These are phyloP conservation scores for Panellus pusillus DNA, from an alignment of 768 basidiomycete genomes.

Conservation along the genomic window DNA sequence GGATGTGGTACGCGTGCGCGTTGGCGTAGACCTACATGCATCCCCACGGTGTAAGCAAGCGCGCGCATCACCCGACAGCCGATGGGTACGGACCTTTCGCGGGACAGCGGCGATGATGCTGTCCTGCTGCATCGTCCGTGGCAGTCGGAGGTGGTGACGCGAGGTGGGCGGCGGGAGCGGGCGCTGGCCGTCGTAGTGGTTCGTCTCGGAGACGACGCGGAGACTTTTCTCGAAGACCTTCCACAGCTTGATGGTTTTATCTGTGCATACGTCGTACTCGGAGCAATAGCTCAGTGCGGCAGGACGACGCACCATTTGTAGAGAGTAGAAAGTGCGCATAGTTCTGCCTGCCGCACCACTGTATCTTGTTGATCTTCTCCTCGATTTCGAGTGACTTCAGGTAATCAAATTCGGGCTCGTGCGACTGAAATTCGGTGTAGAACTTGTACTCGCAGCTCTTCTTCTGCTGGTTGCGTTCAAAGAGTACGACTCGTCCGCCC, in stretches of 20 bases:
- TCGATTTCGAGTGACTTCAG: conserved; percentile 99
- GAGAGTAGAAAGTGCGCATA: conserved; percentile 94
- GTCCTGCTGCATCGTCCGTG: conserved; percentile 90
- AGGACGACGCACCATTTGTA: conserved; percentile 77
- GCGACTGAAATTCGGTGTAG: conserved; percentile 99
- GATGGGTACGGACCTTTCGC: conserved; percentile 64
- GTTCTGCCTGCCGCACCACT: conserved; percentile 98
- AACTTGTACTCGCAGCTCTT: conserved; percentile 99
- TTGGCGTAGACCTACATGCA: conserved; percentile 76
- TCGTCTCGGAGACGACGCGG: conserved; percentile 94
- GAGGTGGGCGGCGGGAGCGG: conserved; percentile 61
- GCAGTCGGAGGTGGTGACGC: conserved; percentile 71
- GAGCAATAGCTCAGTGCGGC: neutral
- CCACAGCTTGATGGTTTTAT: conserved; percentile 99
- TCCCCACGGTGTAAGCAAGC: neutral
- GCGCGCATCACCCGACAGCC: neutral
- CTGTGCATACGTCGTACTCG: conserved; percentile 41
- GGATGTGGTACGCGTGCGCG: conserved; percentile 99
- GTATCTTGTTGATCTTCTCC: conserved; percentile 99
- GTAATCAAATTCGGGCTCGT: conserved; percentile 99
- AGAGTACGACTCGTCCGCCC: conserved; percentile 96
- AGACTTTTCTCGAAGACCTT: conserved; percentile 98
- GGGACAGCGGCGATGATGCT: conserved; percentile 98
- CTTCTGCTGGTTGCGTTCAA: conserved; percentile 99
- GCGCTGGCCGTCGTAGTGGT: conserved; percentile 80